Base-by-base conservation (phyloP, 257 asterid species). In the Anisodus tanguticus region DNA sequence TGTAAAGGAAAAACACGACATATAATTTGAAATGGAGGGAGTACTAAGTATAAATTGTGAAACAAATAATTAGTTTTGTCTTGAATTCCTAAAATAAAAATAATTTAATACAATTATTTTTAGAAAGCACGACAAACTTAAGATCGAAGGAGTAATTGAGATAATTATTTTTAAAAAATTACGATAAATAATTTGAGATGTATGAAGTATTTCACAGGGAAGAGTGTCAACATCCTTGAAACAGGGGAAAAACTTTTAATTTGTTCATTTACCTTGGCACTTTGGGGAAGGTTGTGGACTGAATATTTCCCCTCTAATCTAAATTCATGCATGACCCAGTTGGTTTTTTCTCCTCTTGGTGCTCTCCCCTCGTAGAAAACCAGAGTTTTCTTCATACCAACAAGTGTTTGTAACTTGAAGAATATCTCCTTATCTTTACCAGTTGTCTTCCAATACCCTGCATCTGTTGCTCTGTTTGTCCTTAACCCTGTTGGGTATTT, bases 381-480 rank as follows among this genome's bases (percentile, higher is more conserved):
- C 58, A 95, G 79, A 2, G 98, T 94, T 59, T 95, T 95, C 87
- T 95, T 95, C 98, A 94, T 92, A 26, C 99, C 99, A 31, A 94
- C 93, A 1, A 94, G 91, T 5, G 86, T 41, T 86, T 88, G 92
- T 9, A 88, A 96, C 71, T 91, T 82, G 88, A 89, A 94, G 85
- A 94, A 91, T 85, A 94, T 93, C 63, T 91, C 98, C 85, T 86
- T 94, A 71, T 95, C 98, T 85, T 95, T 95, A 4, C 97, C 97
- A 2, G 98, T 94, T 39, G 98, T 98, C 86, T 95, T 95, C 98
- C 98, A 95, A 74, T 95, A 95, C 12, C 98, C 98, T 5, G 91
- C 89, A 17, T 89, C 89, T 8, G 97, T 95, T 6, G 98, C 98
- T 62, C 98, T 86, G 86, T 95, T 95, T 4, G 97, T 94, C 83